Evolutionary conservation across 1,139 yeast species (phyloP), one percentile per base, ranked within the genome.

Genomic region (Candida buenavistaensis): DNA sequence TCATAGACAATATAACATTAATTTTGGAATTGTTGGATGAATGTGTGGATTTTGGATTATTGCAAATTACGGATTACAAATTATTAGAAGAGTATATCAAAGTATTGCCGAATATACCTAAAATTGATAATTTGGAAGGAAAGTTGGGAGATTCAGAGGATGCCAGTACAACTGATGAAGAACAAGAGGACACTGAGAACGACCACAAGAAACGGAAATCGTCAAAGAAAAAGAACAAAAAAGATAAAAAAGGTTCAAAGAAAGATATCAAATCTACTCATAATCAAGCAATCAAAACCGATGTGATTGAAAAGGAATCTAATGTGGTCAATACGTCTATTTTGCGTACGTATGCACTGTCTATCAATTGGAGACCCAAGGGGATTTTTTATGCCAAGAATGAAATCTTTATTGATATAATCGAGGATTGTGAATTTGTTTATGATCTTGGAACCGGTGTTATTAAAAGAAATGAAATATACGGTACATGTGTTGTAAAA

Each of bases 321-420:
- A 44, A 50, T 14, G 43, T 51, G 22, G 67, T 82, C 40, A 83
- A 84, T 50, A 77, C 86, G 30, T 75, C 85, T 12, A 75, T 84
- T 10, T 64, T 53, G 47, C 64, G 74, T 25, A 66, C 74, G 0
- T 59, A 65, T 15, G 58, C 68, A 2, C 70, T 63, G 62, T 57
- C 71, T 0, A 64, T 70, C 14, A 68, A 62, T 45, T 70, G 76
- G 76, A 47, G 76, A 34, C 75, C 74, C 7, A 69, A 69, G 45
- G 76, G 76, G 10, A 69, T 70, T 2, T 68, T 62, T 38, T 70
- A 70, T 45, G 59, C 72, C 13, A 70, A 70, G 36, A 70, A 70
- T 49, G 76, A 70, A 46, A 68, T 70, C 7, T 70, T 62, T 44
- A 57, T 70, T 16, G 76, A 70, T 45, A 51, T 70, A 26, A 54